A percentile compares a stretch with the other conserved stretches of the same genome.
phyloP scores from a whole-genome alignment of 306 rosid genomes.

The Lotus japonicus region DNA sequence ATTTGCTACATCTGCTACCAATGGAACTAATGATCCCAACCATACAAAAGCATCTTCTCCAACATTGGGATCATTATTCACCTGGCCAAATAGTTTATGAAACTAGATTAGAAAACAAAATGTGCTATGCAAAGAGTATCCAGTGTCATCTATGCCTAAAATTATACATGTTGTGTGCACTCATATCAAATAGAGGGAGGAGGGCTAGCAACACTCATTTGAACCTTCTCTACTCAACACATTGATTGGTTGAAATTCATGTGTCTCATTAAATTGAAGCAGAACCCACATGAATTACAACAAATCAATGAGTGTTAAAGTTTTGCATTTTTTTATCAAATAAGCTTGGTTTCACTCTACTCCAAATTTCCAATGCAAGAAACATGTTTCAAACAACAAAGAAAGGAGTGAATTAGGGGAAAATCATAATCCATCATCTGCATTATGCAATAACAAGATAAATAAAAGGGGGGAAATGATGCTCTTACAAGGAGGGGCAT shows the following conservation, averaged over 20 bases:
- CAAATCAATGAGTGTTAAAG: no score
- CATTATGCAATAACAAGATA: neutral
- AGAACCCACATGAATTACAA: no score
- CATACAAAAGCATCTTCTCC: constrained; percentile 96
- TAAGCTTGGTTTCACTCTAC: neutral
- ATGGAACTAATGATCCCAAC: constrained; percentile 69
- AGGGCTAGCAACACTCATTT: no score
- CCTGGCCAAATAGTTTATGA: constrained; percentile 33
- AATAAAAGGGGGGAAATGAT: neutral
- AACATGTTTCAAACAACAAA: neutral
- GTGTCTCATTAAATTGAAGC: no score
- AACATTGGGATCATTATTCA: constrained; percentile 48
- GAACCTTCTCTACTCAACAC: no score
- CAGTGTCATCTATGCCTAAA: neutral
- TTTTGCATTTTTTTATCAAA: no score
- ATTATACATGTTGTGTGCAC: neutral
- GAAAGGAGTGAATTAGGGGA: neutral
- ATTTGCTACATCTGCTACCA: constrained; percentile 67
- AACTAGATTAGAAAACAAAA: constrained; percentile 7
- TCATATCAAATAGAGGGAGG: no score
- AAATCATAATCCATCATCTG: neutral
- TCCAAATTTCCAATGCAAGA: neutral
- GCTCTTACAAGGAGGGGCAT: constrained; percentile 87
- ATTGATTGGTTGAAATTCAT: no score
- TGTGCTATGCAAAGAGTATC: neutral